These are phyloP conservation scores for Ophiostoma angusticollis DNA, from an alignment of 2,329 filamentous ascomycete genomes.

Conservation along the genomic window DNA sequence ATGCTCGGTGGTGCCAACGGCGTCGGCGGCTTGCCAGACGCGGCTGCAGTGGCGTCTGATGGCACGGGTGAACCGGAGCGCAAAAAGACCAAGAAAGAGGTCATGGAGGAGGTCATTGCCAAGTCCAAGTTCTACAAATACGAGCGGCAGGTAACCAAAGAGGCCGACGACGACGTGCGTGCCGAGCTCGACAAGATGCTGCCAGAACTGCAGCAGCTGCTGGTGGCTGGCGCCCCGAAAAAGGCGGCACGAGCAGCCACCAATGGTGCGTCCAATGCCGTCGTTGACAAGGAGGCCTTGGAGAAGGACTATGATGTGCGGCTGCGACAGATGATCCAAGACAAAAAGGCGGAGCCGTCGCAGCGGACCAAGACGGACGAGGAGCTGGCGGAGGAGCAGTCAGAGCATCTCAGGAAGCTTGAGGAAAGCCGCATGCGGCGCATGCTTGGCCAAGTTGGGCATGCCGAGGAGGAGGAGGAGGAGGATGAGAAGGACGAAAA, in stretches of 20 bases:
- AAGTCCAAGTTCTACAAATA: constrained; percentile 96
- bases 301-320: constrained; percentile 82
- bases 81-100: constrained; percentile 91
- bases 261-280: constrained; percentile 13
- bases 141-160: constrained; percentile 82
- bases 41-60: too few relatives aligned
- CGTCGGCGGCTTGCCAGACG: too few relatives aligned
- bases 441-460: constrained; percentile 73
- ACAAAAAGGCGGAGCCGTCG: constrained; percentile 73
- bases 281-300: constrained; percentile 54
- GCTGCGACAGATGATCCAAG: constrained; percentile 68
- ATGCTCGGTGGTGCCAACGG: constrained; percentile 15
- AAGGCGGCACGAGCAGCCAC: constrained; percentile 8
- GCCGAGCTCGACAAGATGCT: constrained; percentile 77
- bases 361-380: constrained; percentile 87
- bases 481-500: constrained; percentile 24
- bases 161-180: constrained; percentile 81
- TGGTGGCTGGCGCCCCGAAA: constrained; percentile 41
- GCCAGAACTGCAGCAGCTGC: constrained; percentile 58
- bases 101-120: constrained; percentile 95
- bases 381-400: constrained; percentile 67
- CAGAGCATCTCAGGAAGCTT: constrained; percentile 61
- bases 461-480: constrained; percentile 32
- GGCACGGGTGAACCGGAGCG: constrained; percentile 54
- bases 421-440: constrained; percentile 71